Evolutionary conservation across 2,329 filamentous ascomycete genomes (phyloP).

Genomic region (Venturia aucupariae): DNA sequence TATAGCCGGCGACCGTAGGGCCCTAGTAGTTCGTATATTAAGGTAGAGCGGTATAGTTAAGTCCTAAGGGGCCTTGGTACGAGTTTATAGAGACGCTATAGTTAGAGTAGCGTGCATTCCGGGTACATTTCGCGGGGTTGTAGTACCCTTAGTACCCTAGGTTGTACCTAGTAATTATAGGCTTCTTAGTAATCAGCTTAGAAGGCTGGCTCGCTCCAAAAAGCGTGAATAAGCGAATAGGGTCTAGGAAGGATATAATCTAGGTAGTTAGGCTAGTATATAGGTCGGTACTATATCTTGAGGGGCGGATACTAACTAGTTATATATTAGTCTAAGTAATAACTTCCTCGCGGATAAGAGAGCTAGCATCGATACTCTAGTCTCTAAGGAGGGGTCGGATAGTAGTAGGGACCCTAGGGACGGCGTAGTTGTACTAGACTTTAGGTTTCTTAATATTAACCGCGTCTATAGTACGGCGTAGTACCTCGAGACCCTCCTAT

Average conservation of each 20-base stretch:
- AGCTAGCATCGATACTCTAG: background rate
- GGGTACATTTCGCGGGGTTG: background rate
- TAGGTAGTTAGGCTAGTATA: background rate
- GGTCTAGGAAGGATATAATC: background rate
- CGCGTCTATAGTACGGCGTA: background rate
- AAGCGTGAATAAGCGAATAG: background rate
- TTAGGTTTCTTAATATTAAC: background rate
- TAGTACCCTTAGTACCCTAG: background rate
- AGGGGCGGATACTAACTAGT: background rate
- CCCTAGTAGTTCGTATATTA: background rate
- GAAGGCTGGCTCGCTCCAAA: background rate
- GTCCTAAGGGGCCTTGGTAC: background rate
- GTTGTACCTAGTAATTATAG: background rate
- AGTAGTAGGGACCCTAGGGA: background rate
- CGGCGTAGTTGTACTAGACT: background rate
- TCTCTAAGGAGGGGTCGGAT: background rate
- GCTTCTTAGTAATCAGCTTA: background rate
- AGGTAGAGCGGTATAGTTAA: background rate
- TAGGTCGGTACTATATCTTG: background rate
- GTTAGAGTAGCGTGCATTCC: background rate
- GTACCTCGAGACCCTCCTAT: background rate
- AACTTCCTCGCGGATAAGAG: background rate
- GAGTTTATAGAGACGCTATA: background rate
- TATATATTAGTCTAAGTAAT: background rate
- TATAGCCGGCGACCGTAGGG: background rate